Conservation (phyloP, 2,329 filamentous ascomycete species). For the Madurella mycetomatis region DNA sequence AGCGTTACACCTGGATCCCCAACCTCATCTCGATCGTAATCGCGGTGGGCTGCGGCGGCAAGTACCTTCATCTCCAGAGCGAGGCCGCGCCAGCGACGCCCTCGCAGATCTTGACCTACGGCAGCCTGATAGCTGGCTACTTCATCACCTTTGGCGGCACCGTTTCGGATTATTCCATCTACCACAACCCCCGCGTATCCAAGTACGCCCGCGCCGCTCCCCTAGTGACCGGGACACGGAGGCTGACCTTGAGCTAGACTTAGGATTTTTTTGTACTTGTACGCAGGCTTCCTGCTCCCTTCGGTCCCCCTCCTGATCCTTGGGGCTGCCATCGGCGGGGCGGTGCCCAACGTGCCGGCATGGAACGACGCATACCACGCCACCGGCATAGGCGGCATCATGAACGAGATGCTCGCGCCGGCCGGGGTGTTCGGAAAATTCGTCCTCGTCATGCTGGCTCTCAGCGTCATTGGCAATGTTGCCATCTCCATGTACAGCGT, state of each 20-base stretch:
- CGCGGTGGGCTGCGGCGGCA: slow-evolving; percentile 50
- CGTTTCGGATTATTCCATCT: slow-evolving; percentile 55
- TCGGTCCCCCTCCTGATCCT: slow-evolving; percentile 47
- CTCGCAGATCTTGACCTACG: slow-evolving; percentile 41
- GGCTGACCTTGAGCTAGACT: slow-evolving; percentile 27
- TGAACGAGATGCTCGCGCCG: slow-evolving; percentile 43
- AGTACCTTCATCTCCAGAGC: slow-evolving; percentile 44
- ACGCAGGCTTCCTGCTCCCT: slow-evolving; percentile 47
- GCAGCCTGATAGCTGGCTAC: slow-evolving; percentile 46
- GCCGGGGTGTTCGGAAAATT: slow-evolving; percentile 46
- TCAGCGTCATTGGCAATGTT: slow-evolving; percentile 43
- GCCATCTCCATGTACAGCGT: slow-evolving; percentile 37
- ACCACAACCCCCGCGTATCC: slow-evolving; percentile 43
- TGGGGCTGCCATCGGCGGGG: slow-evolving; percentile 48
- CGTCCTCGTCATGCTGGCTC: slow-evolving; percentile 42
- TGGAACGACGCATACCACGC: slow-evolving; percentile 40
- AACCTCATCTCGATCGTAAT: slow-evolving; percentile 49
- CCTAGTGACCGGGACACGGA: slow-evolving; percentile 19
- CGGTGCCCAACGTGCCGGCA: slow-evolving; percentile 39
- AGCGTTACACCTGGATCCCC: slow-evolving; percentile 54
- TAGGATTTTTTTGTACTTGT: slow-evolving; percentile 46
- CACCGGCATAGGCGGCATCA: slow-evolving; percentile 42
- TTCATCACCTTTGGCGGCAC: slow-evolving; percentile 53
- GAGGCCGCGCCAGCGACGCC: slow-evolving; percentile 35
- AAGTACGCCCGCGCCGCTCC: slow-evolving; percentile 28